These are phyloP conservation scores for Diaporthe australafricana DNA, from an alignment of 2,329 filamentous ascomycete species.

Conservation along the genomic window DNA sequence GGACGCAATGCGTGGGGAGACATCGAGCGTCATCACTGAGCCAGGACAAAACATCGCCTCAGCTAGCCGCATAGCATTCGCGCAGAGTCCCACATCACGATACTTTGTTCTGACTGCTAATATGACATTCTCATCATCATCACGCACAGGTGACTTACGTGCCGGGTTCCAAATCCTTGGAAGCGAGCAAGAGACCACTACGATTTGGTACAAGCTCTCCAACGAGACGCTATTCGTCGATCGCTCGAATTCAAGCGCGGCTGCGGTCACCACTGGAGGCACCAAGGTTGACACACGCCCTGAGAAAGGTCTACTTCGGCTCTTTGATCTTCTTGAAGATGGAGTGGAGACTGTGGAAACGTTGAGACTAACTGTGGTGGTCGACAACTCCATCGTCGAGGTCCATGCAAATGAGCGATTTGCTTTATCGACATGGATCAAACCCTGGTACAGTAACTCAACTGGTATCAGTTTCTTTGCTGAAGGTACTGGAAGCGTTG, in stretches of 20 bases:
- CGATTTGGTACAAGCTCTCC: slow-evolving; percentile 57
- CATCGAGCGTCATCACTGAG: slow-evolving; percentile 39
- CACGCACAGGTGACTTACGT: slow-evolving; percentile 48
- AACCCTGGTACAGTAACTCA: slow-evolving; percentile 50
- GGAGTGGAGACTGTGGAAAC: slow-evolving; percentile 48
- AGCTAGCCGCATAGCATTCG: slow-evolving; percentile 12
- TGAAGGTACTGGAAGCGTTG: slow-evolving; percentile 46
- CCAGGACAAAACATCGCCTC: slow-evolving; percentile 39
- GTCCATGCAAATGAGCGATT: slow-evolving; percentile 56
- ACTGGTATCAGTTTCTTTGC: slow-evolving; percentile 51
- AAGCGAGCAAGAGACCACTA: slow-evolving; percentile 52
- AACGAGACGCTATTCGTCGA: slow-evolving; percentile 56
- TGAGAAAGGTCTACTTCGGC: slow-evolving; percentile 51
- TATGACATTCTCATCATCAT: slow-evolving; percentile 49
- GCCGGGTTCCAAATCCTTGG: slow-evolving; percentile 55
- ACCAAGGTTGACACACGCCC: slow-evolving; percentile 47
- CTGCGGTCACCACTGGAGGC: slow-evolving; percentile 50
- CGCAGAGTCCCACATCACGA: slow-evolving; percentile 43
- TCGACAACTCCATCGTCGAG: slow-evolving; percentile 52
- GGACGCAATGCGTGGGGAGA: slow-evolving; percentile 45
- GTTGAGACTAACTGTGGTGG: slow-evolving; percentile 53
- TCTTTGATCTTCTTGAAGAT: slow-evolving; percentile 51
- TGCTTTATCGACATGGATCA: slow-evolving; percentile 55
- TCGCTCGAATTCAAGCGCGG: slow-evolving; percentile 54
- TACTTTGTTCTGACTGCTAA: slow-evolving; percentile 53